Conservation (phyloP, 2,329 filamentous ascomycete species). For the Aspergillus neoniger region DNA sequence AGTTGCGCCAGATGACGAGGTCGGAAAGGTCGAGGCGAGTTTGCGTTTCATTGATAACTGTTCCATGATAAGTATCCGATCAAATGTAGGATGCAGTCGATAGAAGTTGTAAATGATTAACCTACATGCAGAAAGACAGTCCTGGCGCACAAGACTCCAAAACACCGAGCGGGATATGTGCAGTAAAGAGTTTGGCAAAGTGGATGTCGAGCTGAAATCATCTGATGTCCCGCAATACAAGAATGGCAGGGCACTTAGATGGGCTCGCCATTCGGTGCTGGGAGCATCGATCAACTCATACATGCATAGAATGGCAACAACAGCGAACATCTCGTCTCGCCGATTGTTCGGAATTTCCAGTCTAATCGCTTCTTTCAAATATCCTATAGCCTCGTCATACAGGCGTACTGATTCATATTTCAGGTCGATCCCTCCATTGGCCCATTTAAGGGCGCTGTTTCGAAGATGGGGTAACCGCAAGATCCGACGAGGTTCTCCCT, state of each 20-base stretch:
- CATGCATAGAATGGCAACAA: slow-evolving; percentile 20
- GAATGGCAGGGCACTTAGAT: slow-evolving; percentile 18
- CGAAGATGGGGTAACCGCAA: slow-evolving; percentile 6
- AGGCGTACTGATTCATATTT: slow-evolving; percentile 19
- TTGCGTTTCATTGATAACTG: slow-evolving; percentile 21
- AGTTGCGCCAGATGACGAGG: slow-evolving; percentile 19
- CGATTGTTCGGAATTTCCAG: slow-evolving; percentile 8
- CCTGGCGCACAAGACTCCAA: slow-evolving; percentile 23
- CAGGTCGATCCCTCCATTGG: slow-evolving; percentile 15
- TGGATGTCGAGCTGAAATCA: not conserved
- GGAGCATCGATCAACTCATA: slow-evolving; percentile 23
- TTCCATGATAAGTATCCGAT: not conserved
- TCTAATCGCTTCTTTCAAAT: slow-evolving; percentile 16
- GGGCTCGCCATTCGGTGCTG: slow-evolving; percentile 19
- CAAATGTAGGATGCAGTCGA: too few species aligned
- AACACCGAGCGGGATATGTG: slow-evolving; percentile 16
- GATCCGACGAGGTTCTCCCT: not conserved
- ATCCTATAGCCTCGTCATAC: slow-evolving; percentile 21
- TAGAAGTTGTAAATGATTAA: not conserved
- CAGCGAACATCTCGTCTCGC: slow-evolving; percentile 22
- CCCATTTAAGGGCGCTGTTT: not conserved
- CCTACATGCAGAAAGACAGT: slow-evolving; percentile 23
- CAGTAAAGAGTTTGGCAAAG: not conserved
- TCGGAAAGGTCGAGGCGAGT: slow-evolving; percentile 21
- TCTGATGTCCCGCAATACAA: not conserved